Evolutionary conservation across 176 grass and related monocot genomes (phyloP).

Genomic region (Metroxylon sagu): DNA sequence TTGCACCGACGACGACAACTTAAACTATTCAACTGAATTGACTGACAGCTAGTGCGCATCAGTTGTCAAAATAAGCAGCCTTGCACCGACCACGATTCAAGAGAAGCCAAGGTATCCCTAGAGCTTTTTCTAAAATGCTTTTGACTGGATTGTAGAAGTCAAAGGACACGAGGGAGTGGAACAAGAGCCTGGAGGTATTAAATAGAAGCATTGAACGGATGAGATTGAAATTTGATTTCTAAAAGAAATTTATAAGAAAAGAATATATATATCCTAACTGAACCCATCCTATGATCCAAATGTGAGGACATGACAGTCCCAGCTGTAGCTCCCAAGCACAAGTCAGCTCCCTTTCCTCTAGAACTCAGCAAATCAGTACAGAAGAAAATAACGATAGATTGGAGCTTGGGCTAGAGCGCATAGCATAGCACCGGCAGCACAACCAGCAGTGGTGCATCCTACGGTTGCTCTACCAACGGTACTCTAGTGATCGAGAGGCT

Average conservation of each 20-base stretch:
- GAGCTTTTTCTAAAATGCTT: too few species aligned
- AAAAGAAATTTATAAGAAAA: too few species aligned
- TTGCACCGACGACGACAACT: background rate
- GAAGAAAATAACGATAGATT: too few species aligned
- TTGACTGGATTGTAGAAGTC: too few species aligned
- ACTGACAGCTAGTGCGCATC: conserved; percentile 32
- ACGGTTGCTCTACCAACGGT: background rate
- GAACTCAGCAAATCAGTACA: too few species aligned
- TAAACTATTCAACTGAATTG: conserved; percentile 23
- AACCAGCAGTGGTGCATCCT: background rate
- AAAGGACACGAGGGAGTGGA: too few species aligned
- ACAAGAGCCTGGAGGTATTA: too few species aligned
- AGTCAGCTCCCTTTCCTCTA: background rate
- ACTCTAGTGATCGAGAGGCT: background rate
- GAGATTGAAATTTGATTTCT: too few species aligned
- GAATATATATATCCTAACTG: conserved; percentile 3
- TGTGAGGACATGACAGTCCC: background rate
- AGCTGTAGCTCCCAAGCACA: background rate
- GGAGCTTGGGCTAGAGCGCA: background rate
- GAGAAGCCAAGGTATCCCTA: too few species aligned
- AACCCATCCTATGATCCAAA: background rate
- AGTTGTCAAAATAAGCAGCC: conserved; percentile 20
- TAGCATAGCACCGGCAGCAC: too few species aligned
- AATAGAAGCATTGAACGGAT: too few species aligned
- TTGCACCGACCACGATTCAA: background rate